A percentile compares a stretch with the other conserved stretches of the same genome.
Conservation (phyloP, 2,329 filamentous ascomycete genomes). For the Aspergillus pseudoviridinutans region DNA sequence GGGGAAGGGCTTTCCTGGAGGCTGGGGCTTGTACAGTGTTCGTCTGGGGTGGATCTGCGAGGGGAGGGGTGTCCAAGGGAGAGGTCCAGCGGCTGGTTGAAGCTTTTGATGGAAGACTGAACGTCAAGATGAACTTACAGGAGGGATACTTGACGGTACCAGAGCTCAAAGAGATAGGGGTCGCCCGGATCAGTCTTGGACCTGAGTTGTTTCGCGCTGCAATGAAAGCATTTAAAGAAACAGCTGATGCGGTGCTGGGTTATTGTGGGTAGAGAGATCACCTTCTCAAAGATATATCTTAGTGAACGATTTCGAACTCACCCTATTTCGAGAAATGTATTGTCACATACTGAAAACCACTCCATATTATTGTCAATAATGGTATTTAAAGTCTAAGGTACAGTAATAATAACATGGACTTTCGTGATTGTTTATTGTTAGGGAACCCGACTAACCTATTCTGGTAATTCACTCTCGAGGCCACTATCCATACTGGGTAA, state of each 20-base stretch:
- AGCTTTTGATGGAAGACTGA: conserved; percentile 49
- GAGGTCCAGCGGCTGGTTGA: conserved; percentile 48
- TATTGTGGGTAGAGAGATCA: neutral
- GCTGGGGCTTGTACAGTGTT: conserved; percentile 59
- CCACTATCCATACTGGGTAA: neutral
- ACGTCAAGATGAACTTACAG: conserved; percentile 43
- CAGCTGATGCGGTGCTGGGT: conserved; percentile 27
- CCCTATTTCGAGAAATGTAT: neutral
- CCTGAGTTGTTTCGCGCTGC: conserved; percentile 45
- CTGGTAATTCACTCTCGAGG: neutral
- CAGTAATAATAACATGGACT: too few species aligned
- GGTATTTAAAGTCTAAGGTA: neutral
- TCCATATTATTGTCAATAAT: neutral
- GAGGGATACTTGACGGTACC: conserved; percentile 40
- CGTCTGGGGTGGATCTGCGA: conserved; percentile 53
- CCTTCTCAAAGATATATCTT: neutral
- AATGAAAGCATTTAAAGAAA: conserved; percentile 28
- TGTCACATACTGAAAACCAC: neutral
- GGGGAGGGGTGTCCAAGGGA: conserved; percentile 41
- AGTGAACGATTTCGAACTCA: neutral
- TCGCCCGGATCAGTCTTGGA: conserved; percentile 55
- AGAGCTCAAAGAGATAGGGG: conserved; percentile 48
- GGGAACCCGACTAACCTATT: neutral
- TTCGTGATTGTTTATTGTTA: neutral
- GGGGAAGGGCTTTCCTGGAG: conserved; percentile 55